Evolutionary conservation across 176 grass and related monocot species (phyloP).

Genomic region (Zizania latifolia): DNA sequence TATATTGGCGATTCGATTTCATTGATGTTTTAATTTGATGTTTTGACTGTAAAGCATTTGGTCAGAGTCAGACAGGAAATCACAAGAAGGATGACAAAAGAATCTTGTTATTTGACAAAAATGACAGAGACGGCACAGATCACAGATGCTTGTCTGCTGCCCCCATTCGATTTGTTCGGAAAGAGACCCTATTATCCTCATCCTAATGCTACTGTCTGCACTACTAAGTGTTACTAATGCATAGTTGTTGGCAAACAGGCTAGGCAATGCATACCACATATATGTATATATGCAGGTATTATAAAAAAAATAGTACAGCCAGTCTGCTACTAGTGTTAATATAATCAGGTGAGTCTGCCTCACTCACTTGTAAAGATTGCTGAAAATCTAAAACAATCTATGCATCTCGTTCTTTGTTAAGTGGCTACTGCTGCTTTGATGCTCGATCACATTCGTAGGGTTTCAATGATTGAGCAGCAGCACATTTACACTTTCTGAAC

Average conservation of each 20-base stretch:
- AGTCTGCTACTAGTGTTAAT: neutral
- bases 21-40: too few species aligned
- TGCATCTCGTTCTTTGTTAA: too few species aligned
- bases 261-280: too few species aligned
- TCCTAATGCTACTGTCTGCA: neutral
- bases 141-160: neutral
- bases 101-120: constrained; percentile 28
- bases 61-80: constrained; percentile 25
- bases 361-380: neutral
- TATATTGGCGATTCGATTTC: constrained; percentile 20
- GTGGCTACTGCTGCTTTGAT: neutral
- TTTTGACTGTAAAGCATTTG: constrained; percentile 8
- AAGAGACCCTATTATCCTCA: neutral
- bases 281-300: neutral
- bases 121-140: constrained; percentile 8
- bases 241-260: neutral
- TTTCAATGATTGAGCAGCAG: neutral
- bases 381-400: neutral
- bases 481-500: neutral
- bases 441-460: neutral
- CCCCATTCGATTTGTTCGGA: constrained; percentile 1
- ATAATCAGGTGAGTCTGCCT: neutral
- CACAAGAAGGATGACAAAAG: constrained; percentile 26
- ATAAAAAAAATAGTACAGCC: neutral
- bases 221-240: neutral